Conservation (phyloP, 768 basidiomycete genomes). For the Stropharia rugosoannulata region DNA sequence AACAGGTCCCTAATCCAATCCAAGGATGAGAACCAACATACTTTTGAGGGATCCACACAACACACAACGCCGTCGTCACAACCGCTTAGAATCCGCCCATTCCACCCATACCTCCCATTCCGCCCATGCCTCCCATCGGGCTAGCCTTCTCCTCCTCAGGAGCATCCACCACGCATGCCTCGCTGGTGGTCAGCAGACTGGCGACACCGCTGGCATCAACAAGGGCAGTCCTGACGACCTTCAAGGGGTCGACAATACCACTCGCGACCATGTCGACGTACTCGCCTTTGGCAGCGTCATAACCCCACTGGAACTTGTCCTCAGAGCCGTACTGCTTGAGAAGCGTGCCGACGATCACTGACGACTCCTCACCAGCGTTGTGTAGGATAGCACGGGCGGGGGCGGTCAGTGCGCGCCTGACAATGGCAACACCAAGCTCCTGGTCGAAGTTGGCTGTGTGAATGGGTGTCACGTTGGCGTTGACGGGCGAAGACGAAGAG, state of each 20-base stretch:
- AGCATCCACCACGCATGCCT: slow-evolving; percentile 89
- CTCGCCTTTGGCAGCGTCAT: slow-evolving; percentile 90
- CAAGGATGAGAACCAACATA: no score
- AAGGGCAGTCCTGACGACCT: slow-evolving; percentile 92
- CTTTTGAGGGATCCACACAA: no score
- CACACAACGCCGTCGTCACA: background rate
- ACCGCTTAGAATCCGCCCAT: background rate
- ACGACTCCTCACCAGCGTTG: slow-evolving; percentile 94
- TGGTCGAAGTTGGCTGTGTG: slow-evolving; percentile 94
- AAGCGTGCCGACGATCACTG: slow-evolving; percentile 89
- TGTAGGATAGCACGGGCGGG: slow-evolving; percentile 87
- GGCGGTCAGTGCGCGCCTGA: slow-evolving; percentile 79
- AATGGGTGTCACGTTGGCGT: slow-evolving; percentile 64
- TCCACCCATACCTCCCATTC: slow-evolving; percentile 22
- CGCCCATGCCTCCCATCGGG: slow-evolving; percentile 33
- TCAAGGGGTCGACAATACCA: slow-evolving; percentile 94
- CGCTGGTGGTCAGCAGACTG: slow-evolving; percentile 87
- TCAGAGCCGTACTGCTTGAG: slow-evolving; percentile 46
- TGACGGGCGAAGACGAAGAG: slow-evolving; percentile 47
- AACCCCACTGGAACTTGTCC: slow-evolving; percentile 85
- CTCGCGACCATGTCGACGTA: slow-evolving; percentile 93
- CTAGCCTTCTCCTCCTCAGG: slow-evolving; percentile 72
- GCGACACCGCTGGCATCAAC: slow-evolving; percentile 95
- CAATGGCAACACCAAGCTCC: slow-evolving; percentile 91
- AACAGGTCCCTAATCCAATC: no score